Evolutionary conservation across 441 rosid species (phyloP).

Genomic region (Capsella rubella): DNA sequence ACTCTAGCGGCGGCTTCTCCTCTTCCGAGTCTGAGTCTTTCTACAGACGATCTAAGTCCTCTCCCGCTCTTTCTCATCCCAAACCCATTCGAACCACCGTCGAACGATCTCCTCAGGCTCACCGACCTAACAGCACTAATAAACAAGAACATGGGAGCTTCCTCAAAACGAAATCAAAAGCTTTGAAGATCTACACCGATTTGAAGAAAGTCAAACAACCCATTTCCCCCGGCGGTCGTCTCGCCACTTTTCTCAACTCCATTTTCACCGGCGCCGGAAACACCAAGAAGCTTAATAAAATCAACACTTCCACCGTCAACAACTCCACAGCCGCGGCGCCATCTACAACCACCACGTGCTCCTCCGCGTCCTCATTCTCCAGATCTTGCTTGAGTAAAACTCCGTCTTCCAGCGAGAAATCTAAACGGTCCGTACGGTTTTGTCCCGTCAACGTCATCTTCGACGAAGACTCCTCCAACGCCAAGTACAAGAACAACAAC

Average conservation of each 20-base stretch:
- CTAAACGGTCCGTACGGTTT: conserved; percentile 64
- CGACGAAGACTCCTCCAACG: conserved; percentile 51
- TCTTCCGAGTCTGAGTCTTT: conserved; percentile 60
- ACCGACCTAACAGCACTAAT: conserved; percentile 21
- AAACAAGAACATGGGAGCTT: conserved; percentile 49
- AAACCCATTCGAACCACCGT: conserved; percentile 61
- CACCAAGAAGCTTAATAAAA: conserved; percentile 56
- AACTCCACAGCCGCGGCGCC: background rate
- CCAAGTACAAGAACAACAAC: conserved; percentile 37
- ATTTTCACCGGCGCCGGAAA: conserved; percentile 56
- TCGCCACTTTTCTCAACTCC: conserved; percentile 66
- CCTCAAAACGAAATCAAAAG: conserved; percentile 57
- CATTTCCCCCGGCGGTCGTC: conserved; percentile 66
- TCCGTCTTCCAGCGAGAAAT: conserved; percentile 52
- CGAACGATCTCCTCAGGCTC: conserved; percentile 22
- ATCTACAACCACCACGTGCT: conserved; percentile 48
- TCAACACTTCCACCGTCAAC: conserved; percentile 48
- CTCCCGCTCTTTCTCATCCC: conserved; percentile 46
- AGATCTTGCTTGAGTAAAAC: conserved; percentile 68
- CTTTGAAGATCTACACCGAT: conserved; percentile 61
- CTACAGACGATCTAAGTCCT: conserved; percentile 34
- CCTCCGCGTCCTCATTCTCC: conserved; percentile 64
- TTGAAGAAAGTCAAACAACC: conserved; percentile 68
- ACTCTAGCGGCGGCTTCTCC: conserved; percentile 62
- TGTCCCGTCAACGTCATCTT: conserved; percentile 60